These are phyloP conservation scores for Mycena vulgaris DNA, from an alignment of 768 basidiomycete genomes.

Conservation along the genomic window DNA sequence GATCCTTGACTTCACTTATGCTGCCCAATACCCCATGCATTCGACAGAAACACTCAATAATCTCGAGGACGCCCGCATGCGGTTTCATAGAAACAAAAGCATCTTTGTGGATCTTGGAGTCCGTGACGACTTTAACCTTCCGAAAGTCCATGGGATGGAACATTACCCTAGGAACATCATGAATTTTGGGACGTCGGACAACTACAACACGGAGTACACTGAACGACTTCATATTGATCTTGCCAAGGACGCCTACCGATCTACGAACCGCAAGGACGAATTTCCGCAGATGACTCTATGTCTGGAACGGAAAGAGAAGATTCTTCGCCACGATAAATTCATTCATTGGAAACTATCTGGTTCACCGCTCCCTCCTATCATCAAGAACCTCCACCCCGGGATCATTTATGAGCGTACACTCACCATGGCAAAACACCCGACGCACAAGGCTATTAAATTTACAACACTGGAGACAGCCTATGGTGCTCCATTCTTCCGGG, in stretches of 20 bases:
- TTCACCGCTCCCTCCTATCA: background rate
- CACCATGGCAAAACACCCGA: slow-evolving; percentile 12
- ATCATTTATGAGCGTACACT: background rate
- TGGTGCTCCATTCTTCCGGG: slow-evolving; percentile 7
- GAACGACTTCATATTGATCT: too few species aligned
- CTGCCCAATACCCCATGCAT: slow-evolving; percentile 18
- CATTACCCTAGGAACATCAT: slow-evolving; percentile 48
- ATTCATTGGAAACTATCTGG: background rate
- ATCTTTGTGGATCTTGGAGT: slow-evolving; percentile 40
- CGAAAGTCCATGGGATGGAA: slow-evolving; percentile 50
- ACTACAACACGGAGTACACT: slow-evolving; percentile 21
- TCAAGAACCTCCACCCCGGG: background rate
- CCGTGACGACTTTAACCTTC: slow-evolving; percentile 53
- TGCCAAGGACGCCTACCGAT: too few species aligned
- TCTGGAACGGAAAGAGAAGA: slow-evolving; percentile 48
- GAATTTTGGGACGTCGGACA: slow-evolving; percentile 37
- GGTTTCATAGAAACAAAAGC: slow-evolving; percentile 19
- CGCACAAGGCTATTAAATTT: slow-evolving; percentile 28
- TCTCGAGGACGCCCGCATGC: slow-evolving; percentile 1
- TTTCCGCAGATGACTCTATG: slow-evolving; percentile 48
- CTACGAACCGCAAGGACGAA: background rate
- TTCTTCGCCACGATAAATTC: slow-evolving; percentile 25
- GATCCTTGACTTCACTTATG: slow-evolving; percentile 22
- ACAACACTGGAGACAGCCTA: background rate
- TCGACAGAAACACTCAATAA: background rate